Evolutionary conservation across 2,329 filamentous ascomycete species (phyloP).

Genomic region (Nakataea oryzae): DNA sequence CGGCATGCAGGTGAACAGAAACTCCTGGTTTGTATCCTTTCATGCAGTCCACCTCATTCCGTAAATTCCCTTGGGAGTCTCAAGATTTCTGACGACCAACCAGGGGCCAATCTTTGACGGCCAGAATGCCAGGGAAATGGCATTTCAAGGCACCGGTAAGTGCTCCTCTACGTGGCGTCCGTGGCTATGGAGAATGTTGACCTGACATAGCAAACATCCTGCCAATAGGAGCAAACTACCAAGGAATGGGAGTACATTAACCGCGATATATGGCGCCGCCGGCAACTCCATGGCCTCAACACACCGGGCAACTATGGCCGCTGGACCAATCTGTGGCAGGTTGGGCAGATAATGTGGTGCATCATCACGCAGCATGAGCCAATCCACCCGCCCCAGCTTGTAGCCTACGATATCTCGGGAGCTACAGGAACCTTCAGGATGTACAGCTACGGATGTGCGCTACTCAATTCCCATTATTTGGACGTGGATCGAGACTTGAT

Average conservation of each 20-base stretch:
- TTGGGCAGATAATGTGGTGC: background rate
- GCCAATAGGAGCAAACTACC: background rate
- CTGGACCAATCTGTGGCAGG: background rate
- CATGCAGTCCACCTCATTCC: background rate
- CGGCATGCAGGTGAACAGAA: background rate
- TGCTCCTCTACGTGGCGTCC: background rate
- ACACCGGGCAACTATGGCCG: background rate
- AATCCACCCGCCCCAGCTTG: background rate
- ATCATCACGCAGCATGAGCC: background rate
- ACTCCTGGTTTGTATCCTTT: background rate
- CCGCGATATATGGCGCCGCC: background rate
- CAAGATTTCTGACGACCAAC: background rate
- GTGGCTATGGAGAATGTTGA: background rate
- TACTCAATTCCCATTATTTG: background rate
- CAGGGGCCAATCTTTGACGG: background rate
- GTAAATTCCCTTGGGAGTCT: no score
- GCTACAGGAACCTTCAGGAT: no score
- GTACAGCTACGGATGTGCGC: background rate
- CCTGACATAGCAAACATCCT: background rate
- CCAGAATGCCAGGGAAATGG: background rate
- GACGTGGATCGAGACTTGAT: background rate
- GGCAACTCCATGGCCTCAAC: background rate
- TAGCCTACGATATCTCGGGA: background rate
- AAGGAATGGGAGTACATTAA: background rate
- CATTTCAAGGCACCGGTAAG: background rate